These are phyloP conservation scores for Codiaeum variegatum DNA, from an alignment of 441 rosid species.

Conservation along the genomic window DNA sequence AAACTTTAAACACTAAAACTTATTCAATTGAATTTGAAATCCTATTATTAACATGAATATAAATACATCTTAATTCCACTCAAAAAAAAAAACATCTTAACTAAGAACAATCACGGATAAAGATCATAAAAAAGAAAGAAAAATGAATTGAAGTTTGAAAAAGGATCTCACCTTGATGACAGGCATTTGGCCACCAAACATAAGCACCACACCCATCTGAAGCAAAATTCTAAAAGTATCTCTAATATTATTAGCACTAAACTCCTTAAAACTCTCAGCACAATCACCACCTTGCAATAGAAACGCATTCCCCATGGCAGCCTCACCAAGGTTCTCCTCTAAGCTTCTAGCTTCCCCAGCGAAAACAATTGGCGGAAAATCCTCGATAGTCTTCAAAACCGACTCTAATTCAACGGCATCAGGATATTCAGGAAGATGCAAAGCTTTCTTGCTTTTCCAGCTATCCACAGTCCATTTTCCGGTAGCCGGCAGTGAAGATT, in stretches of 20 bases:
- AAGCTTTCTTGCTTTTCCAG: conserved; percentile 69
- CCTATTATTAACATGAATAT: too few species aligned
- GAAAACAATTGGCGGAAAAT: conserved; percentile 73
- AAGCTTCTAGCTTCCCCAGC: conserved; percentile 77
- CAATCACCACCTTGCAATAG: conserved; percentile 83
- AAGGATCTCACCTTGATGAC: conserved; percentile 51
- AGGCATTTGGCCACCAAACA: conserved; percentile 69
- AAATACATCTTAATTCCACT: not conserved
- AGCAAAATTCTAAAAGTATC: conserved; percentile 61
- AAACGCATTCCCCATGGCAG: conserved; percentile 76
- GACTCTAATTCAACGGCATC: conserved; percentile 44
- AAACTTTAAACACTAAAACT: not conserved
- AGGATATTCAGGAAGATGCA: conserved; percentile 77
- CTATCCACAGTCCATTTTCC: conserved; percentile 62
- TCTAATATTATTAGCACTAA: conserved; percentile 58
- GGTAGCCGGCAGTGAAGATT: conserved; percentile 17
- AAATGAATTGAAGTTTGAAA: not conserved
- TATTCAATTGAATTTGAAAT: not conserved
- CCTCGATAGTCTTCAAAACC: conserved; percentile 55
- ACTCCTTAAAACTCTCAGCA: conserved; percentile 93
- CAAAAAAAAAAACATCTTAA: not conserved
- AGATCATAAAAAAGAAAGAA: not conserved
- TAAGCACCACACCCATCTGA: conserved; percentile 73
- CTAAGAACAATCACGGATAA: not conserved
- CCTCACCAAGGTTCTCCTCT: conserved; percentile 68